These are phyloP conservation scores for Rhodamnia rubescens DNA, from an alignment of 345 rosid species.

Conservation along the genomic window DNA sequence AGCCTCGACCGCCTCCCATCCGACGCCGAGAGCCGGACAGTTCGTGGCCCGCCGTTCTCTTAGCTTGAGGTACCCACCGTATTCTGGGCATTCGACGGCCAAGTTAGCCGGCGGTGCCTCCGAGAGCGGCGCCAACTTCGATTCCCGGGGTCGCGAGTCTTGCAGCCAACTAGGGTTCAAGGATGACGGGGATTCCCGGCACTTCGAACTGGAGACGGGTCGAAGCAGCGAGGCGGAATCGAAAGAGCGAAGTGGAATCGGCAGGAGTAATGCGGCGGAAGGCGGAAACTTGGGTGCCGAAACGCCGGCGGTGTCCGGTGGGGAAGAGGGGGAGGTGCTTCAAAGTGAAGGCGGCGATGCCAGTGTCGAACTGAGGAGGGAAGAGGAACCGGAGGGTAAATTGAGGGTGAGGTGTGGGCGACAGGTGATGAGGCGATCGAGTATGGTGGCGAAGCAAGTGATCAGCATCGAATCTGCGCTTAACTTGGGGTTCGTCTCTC, in stretches of 20 bases:
- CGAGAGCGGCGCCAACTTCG: not conserved
- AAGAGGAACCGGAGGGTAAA: not conserved
- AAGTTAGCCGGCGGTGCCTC: not conserved
- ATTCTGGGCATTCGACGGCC: not conserved
- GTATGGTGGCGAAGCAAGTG: slow-evolving; percentile 77
- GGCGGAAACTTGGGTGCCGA: not conserved
- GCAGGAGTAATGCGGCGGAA: not conserved
- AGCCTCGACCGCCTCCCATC: not conserved
- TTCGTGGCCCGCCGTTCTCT: not conserved
- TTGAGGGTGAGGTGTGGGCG: slow-evolving; percentile 21
- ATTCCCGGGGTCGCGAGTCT: not conserved
- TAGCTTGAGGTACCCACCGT: not conserved
- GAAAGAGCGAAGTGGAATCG: not conserved
- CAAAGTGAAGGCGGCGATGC: not conserved
- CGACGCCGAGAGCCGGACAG: not conserved
- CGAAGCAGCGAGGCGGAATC: not conserved
- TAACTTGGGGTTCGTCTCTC: slow-evolving; percentile 70
- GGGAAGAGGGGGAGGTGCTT: slow-evolving; percentile 15
- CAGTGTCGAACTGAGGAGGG: not conserved
- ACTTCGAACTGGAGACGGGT: slow-evolving; percentile 4
- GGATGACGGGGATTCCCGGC: slow-evolving; percentile 5
- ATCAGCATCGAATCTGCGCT: slow-evolving; percentile 66
- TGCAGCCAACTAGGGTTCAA: slow-evolving; percentile 22
- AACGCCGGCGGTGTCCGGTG: not conserved
- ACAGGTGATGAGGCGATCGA: slow-evolving; percentile 47